Percentiles rank a stretch among this genome's conserved stretches.
phyloP scores from a whole-genome alignment of 2,329 filamentous ascomycete species.

The Paecilomyces variotii region DNA sequence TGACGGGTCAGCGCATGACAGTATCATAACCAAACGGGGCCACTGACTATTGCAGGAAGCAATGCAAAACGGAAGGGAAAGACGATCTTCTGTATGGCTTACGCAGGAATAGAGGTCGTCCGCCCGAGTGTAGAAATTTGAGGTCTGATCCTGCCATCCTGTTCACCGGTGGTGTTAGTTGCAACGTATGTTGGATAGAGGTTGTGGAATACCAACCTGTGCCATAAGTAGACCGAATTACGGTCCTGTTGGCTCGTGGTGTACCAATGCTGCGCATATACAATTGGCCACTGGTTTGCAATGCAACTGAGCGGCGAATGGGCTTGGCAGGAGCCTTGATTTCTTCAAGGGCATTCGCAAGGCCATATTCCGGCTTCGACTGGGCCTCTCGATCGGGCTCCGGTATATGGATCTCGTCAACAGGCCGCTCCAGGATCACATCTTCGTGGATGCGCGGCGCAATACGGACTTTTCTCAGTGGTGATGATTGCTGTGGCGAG shows the following conservation, averaged over 20 bases:
- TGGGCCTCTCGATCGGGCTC: slow-evolving; percentile 9
- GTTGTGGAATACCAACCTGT: slow-evolving; percentile 21
- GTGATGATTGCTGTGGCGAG: slow-evolving; percentile 44
- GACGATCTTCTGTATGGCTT: slow-evolving; percentile 28
- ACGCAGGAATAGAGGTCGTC: slow-evolving; percentile 46
- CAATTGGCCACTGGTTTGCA: slow-evolving; percentile 30
- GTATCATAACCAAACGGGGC: background rate
- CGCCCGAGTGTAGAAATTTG: slow-evolving; percentile 51
- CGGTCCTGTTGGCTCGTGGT: slow-evolving; percentile 22
- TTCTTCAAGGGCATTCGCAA: slow-evolving; percentile 9
- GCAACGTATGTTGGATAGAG: background rate
- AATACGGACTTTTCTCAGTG: slow-evolving; percentile 35
- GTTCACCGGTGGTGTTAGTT: slow-evolving; percentile 4
- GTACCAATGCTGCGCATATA: slow-evolving; percentile 31
- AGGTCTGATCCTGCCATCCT: slow-evolving; percentile 53
- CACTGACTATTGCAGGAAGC: slow-evolving; percentile 57
- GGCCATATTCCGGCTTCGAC: slow-evolving; percentile 6
- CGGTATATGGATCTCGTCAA: slow-evolving; percentile 20
- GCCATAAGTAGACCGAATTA: slow-evolving; percentile 27
- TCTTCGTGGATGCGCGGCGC: slow-evolving; percentile 24
- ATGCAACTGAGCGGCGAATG: slow-evolving; percentile 26
- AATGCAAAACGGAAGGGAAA: slow-evolving; percentile 57
- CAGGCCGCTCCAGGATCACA: slow-evolving; percentile 16
- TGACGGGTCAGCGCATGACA: background rate
- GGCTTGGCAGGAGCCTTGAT: slow-evolving; percentile 17